Percentiles rank a stretch among this genome's conserved stretches.
Conservation (phyloP, 192 early-diverging fungal species). For the Oehlia diaphana region DNA sequence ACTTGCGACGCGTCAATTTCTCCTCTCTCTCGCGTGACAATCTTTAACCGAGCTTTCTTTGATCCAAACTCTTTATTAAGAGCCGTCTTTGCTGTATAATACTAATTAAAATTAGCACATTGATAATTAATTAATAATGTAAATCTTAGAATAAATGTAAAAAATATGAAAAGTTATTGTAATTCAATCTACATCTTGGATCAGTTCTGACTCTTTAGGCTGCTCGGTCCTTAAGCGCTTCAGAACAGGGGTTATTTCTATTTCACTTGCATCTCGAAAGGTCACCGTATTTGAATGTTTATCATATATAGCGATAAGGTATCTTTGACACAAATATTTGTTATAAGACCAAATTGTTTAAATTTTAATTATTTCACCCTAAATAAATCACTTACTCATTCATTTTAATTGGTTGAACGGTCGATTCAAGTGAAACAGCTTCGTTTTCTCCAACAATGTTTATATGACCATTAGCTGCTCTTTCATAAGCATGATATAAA, state of each 20-base stretch:
- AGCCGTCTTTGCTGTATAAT: constrained; percentile 65
- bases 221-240: constrained; percentile 69
- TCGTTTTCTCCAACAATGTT: neutral
- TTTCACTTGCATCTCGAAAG: constrained; percentile 63
- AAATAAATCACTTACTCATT: neutral
- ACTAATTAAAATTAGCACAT: constrained; percentile 36
- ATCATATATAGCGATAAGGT: constrained; percentile 81
- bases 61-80: constrained; percentile 94
- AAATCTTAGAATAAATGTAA: neutral
- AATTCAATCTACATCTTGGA: neutral
- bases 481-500: neutral
- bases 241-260: constrained; percentile 55
- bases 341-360: neutral
- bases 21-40: neutral
- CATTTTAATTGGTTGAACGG: neutral
- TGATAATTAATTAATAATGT: no score
- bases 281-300: constrained; percentile 67
- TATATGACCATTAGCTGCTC: neutral
- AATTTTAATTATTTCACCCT: neutral
- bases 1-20: constrained; percentile 8
- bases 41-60: constrained; percentile 70
- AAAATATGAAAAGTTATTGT: neutral
- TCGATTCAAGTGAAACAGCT: neutral
- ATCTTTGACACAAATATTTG: constrained; percentile 41
- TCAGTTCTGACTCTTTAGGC: constrained; percentile 10